phyloP scores from a whole-genome alignment of 306 rosid genomes.

The Cicer pinnatifidum region DNA sequence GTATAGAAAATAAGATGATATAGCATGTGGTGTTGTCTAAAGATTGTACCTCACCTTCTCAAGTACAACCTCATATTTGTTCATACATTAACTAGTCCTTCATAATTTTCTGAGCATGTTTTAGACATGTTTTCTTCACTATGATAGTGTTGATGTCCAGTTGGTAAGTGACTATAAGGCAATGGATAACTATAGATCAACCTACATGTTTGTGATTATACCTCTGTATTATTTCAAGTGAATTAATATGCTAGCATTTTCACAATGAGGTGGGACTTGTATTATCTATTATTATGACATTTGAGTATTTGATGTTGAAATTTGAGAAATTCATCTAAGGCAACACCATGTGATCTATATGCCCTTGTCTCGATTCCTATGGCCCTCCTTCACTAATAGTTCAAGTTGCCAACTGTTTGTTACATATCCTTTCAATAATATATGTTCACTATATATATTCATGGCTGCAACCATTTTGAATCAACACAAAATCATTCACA shows the following conservation, averaged over 20 bases:
- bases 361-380: conserved; percentile 19
- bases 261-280: neutral
- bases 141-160: neutral
- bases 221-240: neutral
- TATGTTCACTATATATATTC: conserved; percentile 47
- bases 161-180: conserved; percentile 18
- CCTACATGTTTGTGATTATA: neutral
- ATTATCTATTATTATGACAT: neutral
- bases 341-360: conserved; percentile 49
- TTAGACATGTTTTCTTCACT: conserved; percentile 26
- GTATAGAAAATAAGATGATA: neutral
- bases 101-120: conserved; percentile 33
- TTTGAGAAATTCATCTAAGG: neutral
- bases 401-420: neutral
- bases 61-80: neutral
- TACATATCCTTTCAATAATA: neutral
- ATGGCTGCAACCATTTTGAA: conserved; percentile 4
- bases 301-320: neutral
- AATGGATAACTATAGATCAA: neutral
- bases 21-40: neutral
- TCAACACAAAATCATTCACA: conserved; percentile 35
- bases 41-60: neutral
- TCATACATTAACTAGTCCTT: neutral
- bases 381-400: neutral
- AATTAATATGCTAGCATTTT: neutral